These are phyloP conservation scores for Cyclotella atomus DNA, from an alignment of 108 stramenopile genomes.

Conservation along the genomic window DNA sequence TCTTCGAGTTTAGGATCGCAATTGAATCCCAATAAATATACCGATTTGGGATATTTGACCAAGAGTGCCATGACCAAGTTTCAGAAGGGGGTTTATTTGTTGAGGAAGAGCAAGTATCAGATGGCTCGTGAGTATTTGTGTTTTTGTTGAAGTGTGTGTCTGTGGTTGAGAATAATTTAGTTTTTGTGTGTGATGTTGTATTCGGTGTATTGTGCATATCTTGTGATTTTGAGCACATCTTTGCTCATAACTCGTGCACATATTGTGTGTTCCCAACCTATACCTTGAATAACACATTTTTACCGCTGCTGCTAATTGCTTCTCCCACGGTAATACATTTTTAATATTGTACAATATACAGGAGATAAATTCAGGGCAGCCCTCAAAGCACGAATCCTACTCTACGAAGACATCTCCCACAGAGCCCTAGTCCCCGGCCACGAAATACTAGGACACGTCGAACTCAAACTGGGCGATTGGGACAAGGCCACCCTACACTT, in stretches of 20 bases:
- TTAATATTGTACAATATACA: not conserved
- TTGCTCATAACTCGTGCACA: too few relatives aligned
- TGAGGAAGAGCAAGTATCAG: not conserved
- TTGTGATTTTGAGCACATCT: too few relatives aligned
- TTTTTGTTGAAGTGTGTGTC: not conserved
- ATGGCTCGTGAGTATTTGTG: not conserved
- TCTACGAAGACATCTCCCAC: not conserved
- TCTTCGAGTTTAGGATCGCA: not conserved
- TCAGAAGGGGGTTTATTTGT: not conserved
- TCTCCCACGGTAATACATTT: too few relatives aligned
- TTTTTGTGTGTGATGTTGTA: too few relatives aligned
- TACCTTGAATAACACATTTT: not conserved
- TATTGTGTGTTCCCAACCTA: not conserved
- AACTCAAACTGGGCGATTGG: not conserved
- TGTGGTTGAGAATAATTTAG: not conserved
- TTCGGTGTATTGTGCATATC: too few relatives aligned
- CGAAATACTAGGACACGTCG: slow-evolving; percentile 1
- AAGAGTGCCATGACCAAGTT: not conserved
- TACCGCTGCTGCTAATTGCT: too few relatives aligned
- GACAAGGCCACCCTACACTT: not conserved
- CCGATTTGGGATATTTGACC: not conserved
- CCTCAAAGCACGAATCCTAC: not conserved
- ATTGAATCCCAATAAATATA: slow-evolving; percentile 2
- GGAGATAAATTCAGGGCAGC: not conserved
- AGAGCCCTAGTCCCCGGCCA: not conserved